Evolutionary conservation across 2,329 filamentous ascomycete genomes (phyloP).

Genomic region (Xylariaceae sp.): DNA sequence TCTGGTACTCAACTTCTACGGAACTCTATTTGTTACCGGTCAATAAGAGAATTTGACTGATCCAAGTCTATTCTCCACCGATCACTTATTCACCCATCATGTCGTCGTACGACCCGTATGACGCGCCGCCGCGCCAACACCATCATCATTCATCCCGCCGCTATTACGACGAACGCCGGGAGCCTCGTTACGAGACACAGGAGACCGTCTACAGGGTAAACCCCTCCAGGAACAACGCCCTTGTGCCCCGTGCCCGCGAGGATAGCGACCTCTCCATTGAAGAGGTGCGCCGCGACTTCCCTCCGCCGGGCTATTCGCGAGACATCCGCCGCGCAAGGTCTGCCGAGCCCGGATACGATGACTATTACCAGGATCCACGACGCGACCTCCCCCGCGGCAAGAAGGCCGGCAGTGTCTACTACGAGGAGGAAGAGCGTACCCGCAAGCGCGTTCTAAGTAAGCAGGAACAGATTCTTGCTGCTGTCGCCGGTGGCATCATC

Average conservation of each 20-base stretch:
- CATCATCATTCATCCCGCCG: conserved; percentile 36
- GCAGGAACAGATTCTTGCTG: conserved; percentile 65
- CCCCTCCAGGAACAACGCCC: conserved; percentile 44
- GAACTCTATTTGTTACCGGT: conserved; percentile 6
- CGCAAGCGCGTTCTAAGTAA: conserved; percentile 55
- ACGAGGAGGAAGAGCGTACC: conserved; percentile 58
- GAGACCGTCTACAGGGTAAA: conserved; percentile 47
- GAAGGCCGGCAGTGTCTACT: conserved; percentile 48
- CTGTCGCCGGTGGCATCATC: conserved; percentile 62
- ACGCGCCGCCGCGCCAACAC: conserved; percentile 44
- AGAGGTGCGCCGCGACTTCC: conserved; percentile 81
- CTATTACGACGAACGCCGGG: conserved; percentile 52
- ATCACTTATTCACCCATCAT: conserved; percentile 26
- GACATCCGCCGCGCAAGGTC: conserved; percentile 63
- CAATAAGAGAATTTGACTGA: conserved; percentile 3
- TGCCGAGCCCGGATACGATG: conserved; percentile 58
- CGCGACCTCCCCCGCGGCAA: conserved; percentile 46
- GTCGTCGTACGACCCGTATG: conserved; percentile 55
- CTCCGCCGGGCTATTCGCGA: conserved; percentile 60
- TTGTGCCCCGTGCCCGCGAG: conserved; percentile 61
- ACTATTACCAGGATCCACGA: conserved; percentile 41
- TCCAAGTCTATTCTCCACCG: neutral
- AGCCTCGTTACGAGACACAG: conserved; percentile 49
- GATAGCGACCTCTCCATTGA: conserved; percentile 76
- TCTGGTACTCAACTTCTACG: conserved; percentile 3